Percentiles rank a stretch among this genome's conserved stretches.
These are phyloP conservation scores for Aethionema arabicum DNA, from an alignment of 345 rosid genomes.

Conservation along the genomic window DNA sequence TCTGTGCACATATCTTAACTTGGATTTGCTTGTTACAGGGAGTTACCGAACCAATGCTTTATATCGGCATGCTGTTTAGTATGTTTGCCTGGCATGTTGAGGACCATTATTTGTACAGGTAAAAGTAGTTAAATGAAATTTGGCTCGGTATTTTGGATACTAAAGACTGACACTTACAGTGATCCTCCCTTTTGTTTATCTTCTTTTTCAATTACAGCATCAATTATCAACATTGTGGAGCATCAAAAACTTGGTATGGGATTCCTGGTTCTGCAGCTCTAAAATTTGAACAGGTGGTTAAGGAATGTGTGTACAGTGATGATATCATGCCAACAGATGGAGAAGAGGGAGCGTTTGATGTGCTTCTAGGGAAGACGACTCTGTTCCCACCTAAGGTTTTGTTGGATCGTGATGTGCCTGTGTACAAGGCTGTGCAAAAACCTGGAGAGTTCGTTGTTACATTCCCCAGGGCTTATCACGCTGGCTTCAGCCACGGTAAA, in stretches of 20 bases:
- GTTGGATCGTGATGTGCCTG: constrained; percentile 82
- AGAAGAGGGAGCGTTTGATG: constrained; percentile 97
- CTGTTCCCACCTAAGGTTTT: constrained; percentile 89
- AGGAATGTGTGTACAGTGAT: constrained; percentile 71
- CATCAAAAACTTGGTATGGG: constrained; percentile 99
- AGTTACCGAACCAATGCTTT: constrained; percentile 99
- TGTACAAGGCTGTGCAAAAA: constrained; percentile 93
- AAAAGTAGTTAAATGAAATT: constrained; percentile 22
- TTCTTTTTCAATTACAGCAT: constrained; percentile 54
- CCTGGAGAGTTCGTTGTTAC: constrained; percentile 95
- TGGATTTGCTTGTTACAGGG: constrained; percentile 63
- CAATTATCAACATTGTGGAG: constrained; percentile 98
- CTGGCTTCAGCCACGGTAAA: constrained; percentile 98
- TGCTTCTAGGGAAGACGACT: constrained; percentile 95
- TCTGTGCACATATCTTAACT: constrained; percentile 8
- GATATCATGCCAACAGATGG: constrained; percentile 75
- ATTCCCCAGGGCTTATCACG: constrained; percentile 98
- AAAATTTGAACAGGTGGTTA: constrained; percentile 87
- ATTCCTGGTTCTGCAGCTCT: constrained; percentile 94
- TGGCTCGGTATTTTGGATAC: constrained; percentile 15
- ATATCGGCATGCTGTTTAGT: constrained; percentile 98
- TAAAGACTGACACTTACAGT: background rate
- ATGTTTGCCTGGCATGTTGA: constrained; percentile 99
- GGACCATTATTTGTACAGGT: constrained; percentile 99
- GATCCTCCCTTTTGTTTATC: background rate